These are phyloP conservation scores for Fusarium phyllophilum DNA, from an alignment of 2,329 filamentous ascomycete genomes.

Conservation along the genomic window DNA sequence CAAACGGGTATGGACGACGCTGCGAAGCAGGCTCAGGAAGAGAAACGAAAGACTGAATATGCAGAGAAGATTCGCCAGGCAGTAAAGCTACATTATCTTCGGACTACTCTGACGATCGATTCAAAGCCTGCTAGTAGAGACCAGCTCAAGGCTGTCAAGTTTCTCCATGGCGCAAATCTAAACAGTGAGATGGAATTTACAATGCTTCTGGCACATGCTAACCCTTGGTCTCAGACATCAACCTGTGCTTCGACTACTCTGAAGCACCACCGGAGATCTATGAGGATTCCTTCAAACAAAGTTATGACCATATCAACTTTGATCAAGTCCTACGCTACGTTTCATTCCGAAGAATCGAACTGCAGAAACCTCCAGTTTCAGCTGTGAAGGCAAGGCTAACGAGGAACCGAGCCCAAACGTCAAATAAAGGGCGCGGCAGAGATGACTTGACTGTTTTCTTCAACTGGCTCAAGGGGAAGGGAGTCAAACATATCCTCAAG, in stretches of 20 bases:
- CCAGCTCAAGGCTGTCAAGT: not conserved
- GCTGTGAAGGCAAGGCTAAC: not conserved
- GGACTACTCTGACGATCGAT: not conserved
- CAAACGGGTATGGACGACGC: not conserved
- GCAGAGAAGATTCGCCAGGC: not conserved
- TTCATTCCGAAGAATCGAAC: not conserved
- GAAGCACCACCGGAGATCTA: not conserved
- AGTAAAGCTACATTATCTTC: not conserved
- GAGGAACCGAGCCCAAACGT: not conserved
- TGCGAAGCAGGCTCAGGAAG: not conserved
- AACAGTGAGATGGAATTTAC: not conserved
- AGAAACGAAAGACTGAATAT: not conserved
- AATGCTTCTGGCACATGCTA: not conserved
- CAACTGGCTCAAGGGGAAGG: conserved; percentile 10
- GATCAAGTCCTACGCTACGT: not conserved
- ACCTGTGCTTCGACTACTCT: not conserved
- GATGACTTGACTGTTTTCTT: conserved; percentile 14
- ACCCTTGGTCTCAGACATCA: not conserved
- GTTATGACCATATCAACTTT: not conserved
- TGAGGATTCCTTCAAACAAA: not conserved
- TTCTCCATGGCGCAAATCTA: not conserved
- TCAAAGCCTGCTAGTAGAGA: not conserved
- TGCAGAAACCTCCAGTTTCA: not conserved
- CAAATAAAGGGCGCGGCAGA: not conserved
- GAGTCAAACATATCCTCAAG: conserved; percentile 2